Evolutionary conservation across 78 protist species (phyloP), one percentile per base, ranked within the genome.

Genomic region (Pelomyxa schiedti): DNA sequence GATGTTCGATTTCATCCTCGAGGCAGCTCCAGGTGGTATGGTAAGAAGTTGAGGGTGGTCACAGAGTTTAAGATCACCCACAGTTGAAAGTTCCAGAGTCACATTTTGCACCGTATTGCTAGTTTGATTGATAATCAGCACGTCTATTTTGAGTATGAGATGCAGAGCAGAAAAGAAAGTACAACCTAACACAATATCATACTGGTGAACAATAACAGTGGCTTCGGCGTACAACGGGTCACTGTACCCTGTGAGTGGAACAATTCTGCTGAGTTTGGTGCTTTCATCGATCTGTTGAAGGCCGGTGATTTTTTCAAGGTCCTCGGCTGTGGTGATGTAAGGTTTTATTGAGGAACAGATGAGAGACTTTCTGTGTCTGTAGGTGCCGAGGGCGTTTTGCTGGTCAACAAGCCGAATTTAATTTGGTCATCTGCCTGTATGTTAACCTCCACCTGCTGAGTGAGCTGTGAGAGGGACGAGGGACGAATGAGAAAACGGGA

Each of bases 171-270:
- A 75, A 64, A 82, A 69, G 5, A 82, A 77, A 1, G 89, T 32
- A 65, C 76, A 47, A 16, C 83, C 94, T 0, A 95, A 88, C 38
- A 90, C 84, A 53, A 95, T 94, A 76, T 95, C 98, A 79, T 92
- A 95, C 77, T 87, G 90, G 84, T 94, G 95, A 38, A 95, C 97
- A 30, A 78, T 82, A 64, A 95, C 96, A 2, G 80, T 86, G 2
- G 97, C 97, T 84, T 95, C 98, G 8, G 93, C 97, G 39, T 95
- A 95, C 64, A 95, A 89, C 26, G 97, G 89, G 78, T 95, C 98
- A 7, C 88, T 75, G 66, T 87, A 81, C 40, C 95, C 95, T 8
- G 95, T 90, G 36, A 95, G 82, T 85, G 91, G 98, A 32, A 78
- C 37, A 26, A 93, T 91, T 63, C 84, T 66, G 66, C 75, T 72